Evolutionary conservation across 2,329 filamentous ascomycete species (phyloP).

Genomic region (Rutstroemia sp.): DNA sequence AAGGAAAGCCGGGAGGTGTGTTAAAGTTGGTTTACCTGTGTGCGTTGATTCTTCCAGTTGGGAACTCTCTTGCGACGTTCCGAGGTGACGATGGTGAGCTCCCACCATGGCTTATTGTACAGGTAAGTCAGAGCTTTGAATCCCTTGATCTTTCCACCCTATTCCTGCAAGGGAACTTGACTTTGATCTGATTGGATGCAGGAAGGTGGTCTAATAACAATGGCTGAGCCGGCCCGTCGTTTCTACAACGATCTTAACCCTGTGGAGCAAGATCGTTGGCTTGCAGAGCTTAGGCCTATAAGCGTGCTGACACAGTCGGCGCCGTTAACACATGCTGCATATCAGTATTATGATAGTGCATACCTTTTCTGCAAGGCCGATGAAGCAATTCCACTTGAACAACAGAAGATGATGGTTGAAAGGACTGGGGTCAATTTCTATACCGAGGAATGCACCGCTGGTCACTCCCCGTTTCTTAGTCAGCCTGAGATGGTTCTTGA

Average conservation of each 20-base stretch:
- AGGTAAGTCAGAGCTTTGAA: not conserved
- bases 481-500: not conserved
- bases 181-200: not conserved
- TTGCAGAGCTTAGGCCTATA: not conserved
- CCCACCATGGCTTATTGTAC: not conserved
- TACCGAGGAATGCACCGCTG: not conserved
- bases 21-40: not conserved
- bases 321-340: not conserved
- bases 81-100: too few relatives aligned
- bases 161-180: not conserved
- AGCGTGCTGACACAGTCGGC: not conserved
- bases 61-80: not conserved
- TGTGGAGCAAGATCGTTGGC: not conserved
- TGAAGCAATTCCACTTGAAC: not conserved
- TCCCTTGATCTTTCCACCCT: not conserved
- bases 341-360: not conserved
- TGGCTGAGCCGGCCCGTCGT: not conserved
- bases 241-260: not conserved
- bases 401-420: not conserved
- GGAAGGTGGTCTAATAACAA: not conserved
- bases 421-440: not conserved
- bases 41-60: not conserved
- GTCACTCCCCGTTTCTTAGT: not conserved
- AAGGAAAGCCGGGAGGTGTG: not conserved
- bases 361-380: not conserved